A percentile compares a stretch with the other conserved stretches of the same genome.
Evolutionary conservation across 2,329 filamentous ascomycete species (phyloP).

Genomic region (Endocalyx cinctus): DNA sequence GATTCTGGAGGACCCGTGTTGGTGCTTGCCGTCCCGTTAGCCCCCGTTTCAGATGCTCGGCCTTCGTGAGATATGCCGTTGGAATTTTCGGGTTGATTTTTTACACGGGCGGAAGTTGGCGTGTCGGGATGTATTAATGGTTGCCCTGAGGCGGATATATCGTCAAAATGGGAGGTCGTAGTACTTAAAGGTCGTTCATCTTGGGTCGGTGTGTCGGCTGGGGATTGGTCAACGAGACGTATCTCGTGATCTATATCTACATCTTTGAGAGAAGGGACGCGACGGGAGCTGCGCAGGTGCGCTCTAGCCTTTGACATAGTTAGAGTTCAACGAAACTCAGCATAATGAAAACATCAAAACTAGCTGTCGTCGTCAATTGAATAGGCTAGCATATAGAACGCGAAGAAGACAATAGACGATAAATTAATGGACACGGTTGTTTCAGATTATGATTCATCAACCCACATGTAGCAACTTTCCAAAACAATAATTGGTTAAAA

Average conservation of each 20-base stretch:
- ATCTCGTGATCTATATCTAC: slow-evolving; percentile 69
- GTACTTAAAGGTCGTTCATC: no score
- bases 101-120: slow-evolving; percentile 8
- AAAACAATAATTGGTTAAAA: no score
- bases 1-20: slow-evolving; percentile 5
- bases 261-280: slow-evolving; percentile 50
- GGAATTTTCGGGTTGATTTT: slow-evolving; percentile 8
- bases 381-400: no score
- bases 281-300: slow-evolving; percentile 46
- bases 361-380: slow-evolving; percentile 1
- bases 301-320: slow-evolving; percentile 35
- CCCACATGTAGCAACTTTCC: no score
- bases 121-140: no score
- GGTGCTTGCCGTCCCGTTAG: no score
- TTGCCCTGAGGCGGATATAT: slow-evolving; percentile 12
- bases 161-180: slow-evolving; percentile 10
- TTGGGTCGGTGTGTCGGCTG: slow-evolving; percentile 11
- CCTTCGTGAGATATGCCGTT: slow-evolving; percentile 12
- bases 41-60: slow-evolving; percentile 6
- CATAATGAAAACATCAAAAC: slow-evolving; percentile 19
- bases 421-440: no score
- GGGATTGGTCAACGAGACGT: slow-evolving; percentile 51
- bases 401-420: no score
- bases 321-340: slow-evolving; percentile 16
- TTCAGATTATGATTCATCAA: no score